phyloP scores from a whole-genome alignment of 2,329 filamentous ascomycete genomes.

The Trichophyton rubrum region DNA sequence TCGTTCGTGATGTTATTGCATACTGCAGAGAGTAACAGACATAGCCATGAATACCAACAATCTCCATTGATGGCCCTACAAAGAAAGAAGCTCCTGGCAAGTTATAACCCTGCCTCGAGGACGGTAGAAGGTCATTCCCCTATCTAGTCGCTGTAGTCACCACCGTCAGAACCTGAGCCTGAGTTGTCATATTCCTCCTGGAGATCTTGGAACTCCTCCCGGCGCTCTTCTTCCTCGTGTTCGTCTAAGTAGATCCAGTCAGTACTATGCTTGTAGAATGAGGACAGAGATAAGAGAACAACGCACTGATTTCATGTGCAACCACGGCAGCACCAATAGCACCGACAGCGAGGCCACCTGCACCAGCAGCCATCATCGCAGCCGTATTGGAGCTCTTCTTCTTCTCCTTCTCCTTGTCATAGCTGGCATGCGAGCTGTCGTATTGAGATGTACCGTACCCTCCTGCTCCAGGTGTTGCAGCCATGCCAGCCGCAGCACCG shows the following conservation, averaged over 20 bases:
- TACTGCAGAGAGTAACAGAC: no score
- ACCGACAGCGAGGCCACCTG: slow-evolving; percentile 46
- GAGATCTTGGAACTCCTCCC: not conserved
- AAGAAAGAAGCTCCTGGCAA: not conserved
- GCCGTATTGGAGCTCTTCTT: slow-evolving; percentile 36
- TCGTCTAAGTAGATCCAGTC: not conserved
- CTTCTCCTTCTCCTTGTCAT: slow-evolving; percentile 18
- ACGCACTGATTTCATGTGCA: slow-evolving; percentile 35
- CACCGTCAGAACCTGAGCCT: not conserved
- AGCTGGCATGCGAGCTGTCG: not conserved
- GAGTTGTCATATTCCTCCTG: not conserved
- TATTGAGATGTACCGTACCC: not conserved
- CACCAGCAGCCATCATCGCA: slow-evolving; percentile 44
- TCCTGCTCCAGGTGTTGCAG: not conserved
- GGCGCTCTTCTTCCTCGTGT: not conserved
- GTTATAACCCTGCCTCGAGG: no score
- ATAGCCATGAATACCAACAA: no score
- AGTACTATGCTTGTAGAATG: not conserved
- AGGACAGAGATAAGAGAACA: not conserved
- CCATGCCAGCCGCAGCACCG: not conserved
- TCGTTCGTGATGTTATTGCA: not conserved
- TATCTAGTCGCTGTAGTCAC: not conserved
- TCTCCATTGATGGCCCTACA: no score
- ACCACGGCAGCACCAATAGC: slow-evolving; percentile 47
- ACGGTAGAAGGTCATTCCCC: no score